Base-by-base conservation (phyloP, 805 yeast genomes). In the Teunomyces pallodes region DNA sequence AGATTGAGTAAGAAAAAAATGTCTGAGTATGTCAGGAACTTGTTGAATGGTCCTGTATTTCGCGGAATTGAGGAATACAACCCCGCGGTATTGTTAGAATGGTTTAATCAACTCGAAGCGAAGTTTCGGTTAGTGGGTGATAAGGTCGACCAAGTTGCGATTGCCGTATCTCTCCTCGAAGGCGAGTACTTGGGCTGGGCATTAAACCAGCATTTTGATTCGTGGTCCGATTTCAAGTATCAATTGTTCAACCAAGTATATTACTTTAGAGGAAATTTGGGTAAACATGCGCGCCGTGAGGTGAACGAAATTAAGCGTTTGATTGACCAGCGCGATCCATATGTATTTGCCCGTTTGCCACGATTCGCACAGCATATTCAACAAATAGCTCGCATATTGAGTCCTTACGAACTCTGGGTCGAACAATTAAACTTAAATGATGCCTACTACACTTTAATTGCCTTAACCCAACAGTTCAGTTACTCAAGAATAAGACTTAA, bases 161-260 rank as follows among this genome's bases (percentile, higher is more conserved):
- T 29, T 14, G 33, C 26, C 13, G 10, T 29, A 7, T 29, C 35
- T 7, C 35, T 29, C 27, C 29, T 41, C n/a, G 33, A n/a, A 8
- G 35, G n/a, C 14, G 27, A 41, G 43, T 30, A 29, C 24, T 28
- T 30, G 16, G 43, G 27, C 9, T 41, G 43, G 43, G 41, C 30
- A n/a, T 12, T 38, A 4, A 24, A 10, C 14, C 20, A 12, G 14
- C n/a, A 14, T 6, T 41, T 41, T n/a, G 43, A 6, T 7, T 41
- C 28, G 35, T 41, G 43, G 43, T 26, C 20, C 32, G 27, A 41
- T 5, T 41, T 41, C 13, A 27, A 14, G 27, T 41, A 41, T 14
- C 27, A 41, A 9, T 29, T 41, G 26, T 14, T 41, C 43, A 29
- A 41, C 43, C 32, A 41, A 13, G 32, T 16, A n/a, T 41, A 41